Evolutionary conservation across 352 stramenopile species (phyloP).

Genomic region (Blastocystis sp.): DNA sequence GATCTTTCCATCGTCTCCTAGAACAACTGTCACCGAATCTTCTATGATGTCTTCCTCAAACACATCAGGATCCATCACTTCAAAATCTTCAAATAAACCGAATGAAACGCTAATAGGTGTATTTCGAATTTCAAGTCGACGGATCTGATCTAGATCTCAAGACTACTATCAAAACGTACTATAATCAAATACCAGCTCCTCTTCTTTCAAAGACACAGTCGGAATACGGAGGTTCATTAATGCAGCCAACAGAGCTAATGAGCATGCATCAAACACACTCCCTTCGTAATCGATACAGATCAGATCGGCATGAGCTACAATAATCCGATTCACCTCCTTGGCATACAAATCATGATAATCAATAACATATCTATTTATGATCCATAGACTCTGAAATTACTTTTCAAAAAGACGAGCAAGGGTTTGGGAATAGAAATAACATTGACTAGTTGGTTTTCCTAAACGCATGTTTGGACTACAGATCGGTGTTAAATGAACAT

Average conservation of each 20-base stretch:
- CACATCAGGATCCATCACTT: conserved; percentile 57
- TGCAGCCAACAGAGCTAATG: conserved; percentile 8
- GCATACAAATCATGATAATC: conserved; percentile 34
- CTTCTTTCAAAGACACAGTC: conserved; percentile 33
- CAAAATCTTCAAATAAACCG: conserved; percentile 53
- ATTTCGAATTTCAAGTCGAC: conserved; percentile 1
- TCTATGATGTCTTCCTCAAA: conserved; percentile 54
- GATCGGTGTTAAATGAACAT: conserved; percentile 18
- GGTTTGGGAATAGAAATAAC: background rate
- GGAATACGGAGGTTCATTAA: conserved; percentile 48
- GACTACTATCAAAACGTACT: background rate
- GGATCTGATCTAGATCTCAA: background rate
- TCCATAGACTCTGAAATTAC: background rate
- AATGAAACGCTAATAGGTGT: conserved; percentile 14
- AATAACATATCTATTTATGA: conserved; percentile 46
- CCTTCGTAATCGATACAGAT: conserved; percentile 66
- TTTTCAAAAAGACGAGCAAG: conserved; percentile 25
- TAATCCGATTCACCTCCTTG: background rate
- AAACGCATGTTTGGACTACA: conserved; percentile 20
- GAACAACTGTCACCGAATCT: conserved; percentile 37
- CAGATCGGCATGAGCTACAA: conserved; percentile 24
- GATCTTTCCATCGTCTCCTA: conserved; percentile 13
- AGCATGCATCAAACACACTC: conserved; percentile 46
- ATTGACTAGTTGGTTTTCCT: conserved; percentile 9
- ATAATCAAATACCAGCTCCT: conserved; percentile 47